Base-by-base conservation (phyloP, 192 early-diverging fungal species). In the Gaertneriomyces semiglobifer region DNA sequence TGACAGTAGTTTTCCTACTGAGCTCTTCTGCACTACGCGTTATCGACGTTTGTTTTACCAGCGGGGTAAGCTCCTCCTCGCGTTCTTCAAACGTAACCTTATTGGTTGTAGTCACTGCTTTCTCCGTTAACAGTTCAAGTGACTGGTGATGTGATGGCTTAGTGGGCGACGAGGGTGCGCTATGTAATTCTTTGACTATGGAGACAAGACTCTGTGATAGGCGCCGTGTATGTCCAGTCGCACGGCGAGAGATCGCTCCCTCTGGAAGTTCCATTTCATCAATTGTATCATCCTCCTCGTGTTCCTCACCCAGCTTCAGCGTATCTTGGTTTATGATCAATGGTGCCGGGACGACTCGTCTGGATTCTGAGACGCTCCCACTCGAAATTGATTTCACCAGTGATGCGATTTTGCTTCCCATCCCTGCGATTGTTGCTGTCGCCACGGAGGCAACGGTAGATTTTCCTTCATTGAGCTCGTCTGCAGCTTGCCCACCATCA, bases 61-160 rank as follows among this genome's bases (percentile, higher is more conserved):
- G 55, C 18, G 48, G 10, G 33, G 6, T 5, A 43, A 48, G 20
- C 4, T 42, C 58, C n/a, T 60, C 58, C 25, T 33, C 25, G 6
- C 41, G 44, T 41, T 60, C 62, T 62, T 75, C 75, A 65, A 77
- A 77, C 2, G 65, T 19, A 38, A 53, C 43, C 54, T 70, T 69
- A 47, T 78, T 55, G 12, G 55, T 70, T 53, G 42, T 60, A 38
- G 75, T 57, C 12, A 77, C 60, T 25, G 55, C 45, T n/a, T 58
- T 60, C 12, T 73, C 68, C 9, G 52, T 69, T 19, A 77, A 40
- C 11, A 68, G 44, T 41, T 77, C 75, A 5, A 77, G 60, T 1
- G 75, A 77, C 6, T 60, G 46, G 52, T 62, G 54, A n/a, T 76
- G 74, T 10, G 65, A 16, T 38, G 33, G 25, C 25, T 33, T 33